Evolutionary conservation across 2,329 filamentous ascomycete species (phyloP).

Genomic region (Xylariaceae sp.): DNA sequence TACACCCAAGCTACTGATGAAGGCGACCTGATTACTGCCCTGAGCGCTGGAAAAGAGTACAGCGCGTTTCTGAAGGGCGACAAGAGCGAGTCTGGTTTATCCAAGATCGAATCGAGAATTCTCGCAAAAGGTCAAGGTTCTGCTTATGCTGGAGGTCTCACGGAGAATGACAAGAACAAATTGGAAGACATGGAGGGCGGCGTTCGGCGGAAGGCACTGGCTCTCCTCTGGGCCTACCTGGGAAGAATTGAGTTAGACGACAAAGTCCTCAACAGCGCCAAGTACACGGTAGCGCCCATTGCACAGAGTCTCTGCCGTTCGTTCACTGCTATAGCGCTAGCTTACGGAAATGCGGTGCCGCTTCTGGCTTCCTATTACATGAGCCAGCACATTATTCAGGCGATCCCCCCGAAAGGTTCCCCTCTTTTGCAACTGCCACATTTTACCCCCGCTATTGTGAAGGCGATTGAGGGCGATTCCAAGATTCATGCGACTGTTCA

Average conservation of each 20-base stretch:
- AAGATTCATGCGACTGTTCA: slow-evolving; percentile 75
- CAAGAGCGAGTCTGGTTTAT: slow-evolving; percentile 72
- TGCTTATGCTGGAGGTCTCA: slow-evolving; percentile 54
- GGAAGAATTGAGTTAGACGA: slow-evolving; percentile 83
- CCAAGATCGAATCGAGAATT: slow-evolving; percentile 78
- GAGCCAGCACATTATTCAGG: slow-evolving; percentile 85
- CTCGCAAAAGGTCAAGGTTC: slow-evolving; percentile 54
- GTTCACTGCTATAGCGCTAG: slow-evolving; percentile 79
- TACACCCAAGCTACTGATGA: slow-evolving; percentile 81
- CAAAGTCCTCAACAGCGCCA: slow-evolving; percentile 69
- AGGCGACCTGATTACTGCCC: slow-evolving; percentile 69
- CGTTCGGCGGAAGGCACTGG: slow-evolving; percentile 76
- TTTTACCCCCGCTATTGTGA: slow-evolving; percentile 64
- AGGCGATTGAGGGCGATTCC: slow-evolving; percentile 67
- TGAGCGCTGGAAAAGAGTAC: slow-evolving; percentile 85
- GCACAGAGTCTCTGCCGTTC: slow-evolving; percentile 81
- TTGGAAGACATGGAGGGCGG: slow-evolving; percentile 77
- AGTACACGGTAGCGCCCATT: slow-evolving; percentile 83
- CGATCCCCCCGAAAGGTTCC: slow-evolving; percentile 73
- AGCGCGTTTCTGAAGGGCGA: slow-evolving; percentile 68
- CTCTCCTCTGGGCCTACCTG: slow-evolving; percentile 91
- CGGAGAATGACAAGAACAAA: slow-evolving; percentile 67
- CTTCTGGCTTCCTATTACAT: slow-evolving; percentile 77
- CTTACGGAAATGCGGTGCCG: slow-evolving; percentile 77
- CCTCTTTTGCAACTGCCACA: slow-evolving; percentile 89